Evolutionary conservation across 306 rosid genomes (phyloP), one percentile per base, ranked within the genome.

Genomic region (Hippophae tibetana): DNA sequence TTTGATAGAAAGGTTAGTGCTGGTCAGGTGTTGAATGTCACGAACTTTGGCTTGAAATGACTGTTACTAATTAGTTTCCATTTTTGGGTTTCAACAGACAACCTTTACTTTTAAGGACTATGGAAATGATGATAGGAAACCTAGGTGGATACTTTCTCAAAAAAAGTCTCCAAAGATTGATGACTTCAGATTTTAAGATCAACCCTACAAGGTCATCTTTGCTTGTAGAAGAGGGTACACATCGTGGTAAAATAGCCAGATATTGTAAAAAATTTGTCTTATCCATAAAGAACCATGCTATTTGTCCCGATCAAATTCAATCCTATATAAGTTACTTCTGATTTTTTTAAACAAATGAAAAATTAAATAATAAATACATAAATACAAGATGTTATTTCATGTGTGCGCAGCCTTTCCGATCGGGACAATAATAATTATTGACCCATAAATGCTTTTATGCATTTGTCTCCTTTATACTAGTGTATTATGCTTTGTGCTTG

Each of bases 181-280:
- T 59, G 61, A 13, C 76, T n/a, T 13, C 42, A 42, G 83, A 77
- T 27, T 52, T 73, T 53, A 89, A 76, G 42, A 57, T 0, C 65
- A 60, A 54, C 38, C 57, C 74, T 26, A 78, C 68, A 56, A 43
- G 64, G 9, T 76, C 95, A 62, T 79, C 90, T 69, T 13, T 76
- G 72, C 81, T 86, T 52, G 88, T 76, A 3, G 86, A 80, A 68
- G 82, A 80, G 64, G 89, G 86, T 64, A 72, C 64, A 67, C 66
- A 86, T 52, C 89, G 86, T 26, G 89, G 86, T 38, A 84, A 84
- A 65, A 84, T 84, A 47, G 86, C 86, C 65, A 84, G 89, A 86
- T 83, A 53, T 50, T 1, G 10, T 42, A 4, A 23, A 18, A 67
- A 40, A 12, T 13, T 42, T 55, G 47, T 50, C n/a, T 18, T 13